Conservation (phyloP, 1,284 basidiomycete species). For the Peniophora sp. region DNA sequence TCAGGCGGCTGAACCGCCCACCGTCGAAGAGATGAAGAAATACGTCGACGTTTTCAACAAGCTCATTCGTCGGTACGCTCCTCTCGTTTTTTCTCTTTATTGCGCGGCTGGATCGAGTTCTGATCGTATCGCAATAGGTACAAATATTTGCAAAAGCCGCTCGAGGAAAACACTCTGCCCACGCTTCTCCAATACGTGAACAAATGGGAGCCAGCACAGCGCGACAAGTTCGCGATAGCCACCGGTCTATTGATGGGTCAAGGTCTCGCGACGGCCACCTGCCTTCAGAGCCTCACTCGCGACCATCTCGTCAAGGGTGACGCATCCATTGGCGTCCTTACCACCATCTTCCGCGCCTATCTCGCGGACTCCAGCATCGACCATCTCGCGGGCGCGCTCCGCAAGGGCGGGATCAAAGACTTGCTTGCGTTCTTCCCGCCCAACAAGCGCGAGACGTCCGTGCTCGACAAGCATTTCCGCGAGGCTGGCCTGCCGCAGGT, state of each 20-base stretch:
- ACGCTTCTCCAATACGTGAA: slow-evolving; percentile 85
- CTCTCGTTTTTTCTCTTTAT: slow-evolving; percentile 5
- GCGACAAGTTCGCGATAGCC: slow-evolving; percentile 78
- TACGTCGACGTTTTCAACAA: slow-evolving; percentile 92
- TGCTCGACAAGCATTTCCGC: slow-evolving; percentile 83
- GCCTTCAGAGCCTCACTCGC: slow-evolving; percentile 79
- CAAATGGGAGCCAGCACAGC: slow-evolving; percentile 69
- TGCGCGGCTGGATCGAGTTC: background rate
- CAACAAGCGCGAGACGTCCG: slow-evolving; percentile 67
- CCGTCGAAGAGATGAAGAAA: slow-evolving; percentile 82
- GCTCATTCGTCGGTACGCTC: slow-evolving; percentile 86
- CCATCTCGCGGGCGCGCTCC: slow-evolving; percentile 71
- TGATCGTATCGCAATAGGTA: slow-evolving; percentile 47
- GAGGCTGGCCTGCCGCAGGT: slow-evolving; percentile 70
- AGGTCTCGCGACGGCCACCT: slow-evolving; percentile 70
- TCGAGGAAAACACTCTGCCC: slow-evolving; percentile 82
- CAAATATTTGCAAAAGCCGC: slow-evolving; percentile 96
- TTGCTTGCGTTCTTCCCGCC: slow-evolving; percentile 82
- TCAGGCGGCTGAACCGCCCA: slow-evolving; percentile 70
- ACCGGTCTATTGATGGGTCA: slow-evolving; percentile 79
- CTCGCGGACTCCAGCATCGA: slow-evolving; percentile 80
- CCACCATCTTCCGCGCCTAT: slow-evolving; percentile 75
- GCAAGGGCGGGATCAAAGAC: slow-evolving; percentile 81
- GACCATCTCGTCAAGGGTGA: slow-evolving; percentile 95
- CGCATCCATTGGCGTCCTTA: slow-evolving; percentile 72